phyloP scores from a whole-genome alignment of 2,329 filamentous ascomycete genomes.

The Aspergillus sp. region DNA sequence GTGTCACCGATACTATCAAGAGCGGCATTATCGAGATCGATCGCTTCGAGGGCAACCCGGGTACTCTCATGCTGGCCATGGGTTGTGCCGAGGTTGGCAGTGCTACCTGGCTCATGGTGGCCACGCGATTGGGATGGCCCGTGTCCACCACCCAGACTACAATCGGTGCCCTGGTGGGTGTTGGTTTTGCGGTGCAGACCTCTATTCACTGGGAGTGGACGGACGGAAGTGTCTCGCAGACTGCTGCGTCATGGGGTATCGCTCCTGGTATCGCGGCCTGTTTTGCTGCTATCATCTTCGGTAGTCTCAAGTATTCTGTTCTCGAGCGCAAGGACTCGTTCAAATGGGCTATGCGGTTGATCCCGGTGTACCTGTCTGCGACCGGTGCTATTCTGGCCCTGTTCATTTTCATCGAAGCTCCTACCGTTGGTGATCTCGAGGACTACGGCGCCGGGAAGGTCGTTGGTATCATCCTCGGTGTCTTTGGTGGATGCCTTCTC shows the following conservation, averaged over 20 bases:
- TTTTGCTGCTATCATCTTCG: conserved; percentile 46
- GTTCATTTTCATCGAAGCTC: conserved; percentile 49
- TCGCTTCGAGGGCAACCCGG: conserved; percentile 29
- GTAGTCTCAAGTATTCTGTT: conserved; percentile 44
- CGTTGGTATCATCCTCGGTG: conserved; percentile 20
- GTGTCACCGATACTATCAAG: conserved; percentile 40
- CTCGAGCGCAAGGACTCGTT: conserved; percentile 45
- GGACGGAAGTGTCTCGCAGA: conserved; percentile 40
- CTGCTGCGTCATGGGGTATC: conserved; percentile 45
- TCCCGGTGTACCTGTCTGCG: conserved; percentile 45
- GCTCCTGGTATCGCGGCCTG: conserved; percentile 43
- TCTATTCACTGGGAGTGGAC: conserved; percentile 30
- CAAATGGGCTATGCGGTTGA: conserved; percentile 44
- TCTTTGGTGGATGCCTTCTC: conserved; percentile 19
- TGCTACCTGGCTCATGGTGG: conserved; percentile 32
- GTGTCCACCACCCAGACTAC: conserved; percentile 39
- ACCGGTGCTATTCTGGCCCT: conserved; percentile 48
- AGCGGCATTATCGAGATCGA: conserved; percentile 37
- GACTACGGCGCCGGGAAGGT: conserved; percentile 20
- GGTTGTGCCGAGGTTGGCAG: conserved; percentile 28
- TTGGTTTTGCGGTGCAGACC: conserved; percentile 19
- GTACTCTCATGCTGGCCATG: conserved; percentile 36
- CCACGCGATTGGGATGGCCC: conserved; percentile 31
- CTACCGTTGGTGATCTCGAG: conserved; percentile 16
- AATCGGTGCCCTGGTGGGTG: conserved; percentile 30